These are phyloP conservation scores for Santalum album DNA, from an alignment of 164 flowering plant genomes.

Conservation along the genomic window DNA sequence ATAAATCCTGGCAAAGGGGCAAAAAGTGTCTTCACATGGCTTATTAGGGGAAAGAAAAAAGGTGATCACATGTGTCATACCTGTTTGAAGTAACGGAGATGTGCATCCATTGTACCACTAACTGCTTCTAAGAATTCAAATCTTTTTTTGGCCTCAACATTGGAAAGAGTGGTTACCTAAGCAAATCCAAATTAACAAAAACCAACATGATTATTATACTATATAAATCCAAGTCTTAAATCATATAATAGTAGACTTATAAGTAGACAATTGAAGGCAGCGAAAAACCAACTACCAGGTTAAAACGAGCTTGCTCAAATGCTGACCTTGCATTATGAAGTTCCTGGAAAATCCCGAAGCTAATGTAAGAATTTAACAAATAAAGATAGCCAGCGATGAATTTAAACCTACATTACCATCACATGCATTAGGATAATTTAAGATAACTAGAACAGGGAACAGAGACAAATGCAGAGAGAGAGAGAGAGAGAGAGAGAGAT, in stretches of 20 bases:
- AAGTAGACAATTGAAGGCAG: background rate
- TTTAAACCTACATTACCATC: background rate
- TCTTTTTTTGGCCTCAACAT: conserved; percentile 88
- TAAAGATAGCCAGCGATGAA: background rate
- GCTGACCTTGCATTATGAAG: conserved; percentile 78
- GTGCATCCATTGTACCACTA: conserved; percentile 95
- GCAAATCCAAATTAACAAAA: background rate
- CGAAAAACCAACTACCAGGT: conserved; percentile 42
- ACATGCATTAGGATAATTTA: conserved; percentile 10
- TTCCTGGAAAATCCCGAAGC: conserved; percentile 65
- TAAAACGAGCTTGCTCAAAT: conserved; percentile 97
- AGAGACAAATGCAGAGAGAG: background rate
- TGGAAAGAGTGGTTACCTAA: conserved; percentile 83
- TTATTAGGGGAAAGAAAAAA: too few species aligned
- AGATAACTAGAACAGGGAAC: conserved; percentile 1
- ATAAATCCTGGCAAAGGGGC: conserved; percentile 1
- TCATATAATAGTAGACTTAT: background rate
- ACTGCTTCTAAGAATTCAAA: conserved; percentile 97
- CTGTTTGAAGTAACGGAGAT: conserved; percentile 95
- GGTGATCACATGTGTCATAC: conserved; percentile 28
- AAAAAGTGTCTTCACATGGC: background rate
- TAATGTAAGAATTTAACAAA: conserved; percentile 25
- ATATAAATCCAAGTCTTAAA: background rate
- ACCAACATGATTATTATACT: background rate
- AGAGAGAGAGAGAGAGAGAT: conserved; percentile 4